Evolutionary conservation across 2,329 filamentous ascomycete species (phyloP), one percentile per base, ranked within the genome.

Genomic region (Stagonosporopsis tanaceti): DNA sequence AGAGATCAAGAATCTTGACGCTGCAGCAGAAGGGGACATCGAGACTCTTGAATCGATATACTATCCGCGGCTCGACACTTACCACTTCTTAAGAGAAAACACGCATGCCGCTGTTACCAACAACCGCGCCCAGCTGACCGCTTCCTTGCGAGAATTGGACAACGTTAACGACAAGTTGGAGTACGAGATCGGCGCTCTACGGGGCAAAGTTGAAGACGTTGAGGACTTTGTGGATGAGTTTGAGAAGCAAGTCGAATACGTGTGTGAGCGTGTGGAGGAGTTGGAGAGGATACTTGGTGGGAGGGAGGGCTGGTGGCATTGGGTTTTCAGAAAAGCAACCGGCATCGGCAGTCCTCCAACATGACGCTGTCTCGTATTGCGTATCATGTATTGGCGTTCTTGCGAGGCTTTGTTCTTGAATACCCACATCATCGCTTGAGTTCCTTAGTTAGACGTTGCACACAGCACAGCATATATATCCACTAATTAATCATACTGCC

Each of bases 131-230:
- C 82, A 85, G 50, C 80, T 96, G 35, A 85, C 84, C 4, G 91
- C 95, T 70, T 84, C 84, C 15, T 81, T 93, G 59, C 89, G 89
- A 73, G 91, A 95, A 62, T 82, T 97, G 14, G 93, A 96, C 73
- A 85, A 89, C 22, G 80, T 96, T 37, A 87, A 89, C 2, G 92
- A 92, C 20, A 93, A 93, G 76, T 82, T 98, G 53, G 93, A 98
- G 69, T 98, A 98, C 76, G 94, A 97, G 79, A 89, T 97, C 60
- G 86, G 89, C 58, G 87, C 88, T 15, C 80, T 98, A n/a, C 83
- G 87, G 46, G 87, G 88, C 45, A 92, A 92, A 68, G 89, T 97
- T 9, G 85, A 91, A 67, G 94, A 98, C 70, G 90, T 97, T 8
- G 93, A 97, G 70, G 90, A 92, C 60, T 91, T 90, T 1, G 87